Conservation (phyloP, 2,329 filamentous ascomycete species). For the Aspergillus sojae region DNA sequence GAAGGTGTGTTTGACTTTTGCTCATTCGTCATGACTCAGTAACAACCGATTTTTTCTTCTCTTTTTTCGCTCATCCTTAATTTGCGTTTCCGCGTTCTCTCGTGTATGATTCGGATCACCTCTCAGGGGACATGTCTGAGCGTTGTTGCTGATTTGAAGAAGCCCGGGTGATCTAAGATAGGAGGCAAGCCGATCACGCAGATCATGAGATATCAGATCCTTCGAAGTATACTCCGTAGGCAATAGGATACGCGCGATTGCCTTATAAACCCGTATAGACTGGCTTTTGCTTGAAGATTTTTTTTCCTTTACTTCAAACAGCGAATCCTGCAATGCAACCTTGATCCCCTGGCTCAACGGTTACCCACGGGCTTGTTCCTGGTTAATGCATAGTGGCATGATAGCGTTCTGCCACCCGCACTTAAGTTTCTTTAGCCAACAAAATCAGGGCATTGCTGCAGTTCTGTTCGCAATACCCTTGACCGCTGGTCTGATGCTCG, state of each 20-base stretch:
- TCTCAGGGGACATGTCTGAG: not conserved
- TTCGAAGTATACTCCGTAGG: slow-evolving; percentile 5
- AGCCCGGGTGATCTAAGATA: slow-evolving; percentile 6
- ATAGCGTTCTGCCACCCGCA: slow-evolving; percentile 12
- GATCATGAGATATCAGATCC: slow-evolving; percentile 18
- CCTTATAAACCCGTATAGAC: slow-evolving; percentile 15
- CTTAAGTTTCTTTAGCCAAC: slow-evolving; percentile 15
- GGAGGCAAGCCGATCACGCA: slow-evolving; percentile 16
- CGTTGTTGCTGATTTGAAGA: slow-evolving; percentile 10
- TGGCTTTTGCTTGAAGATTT: slow-evolving; percentile 7
- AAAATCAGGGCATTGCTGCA: not conserved
- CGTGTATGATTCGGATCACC: not conserved
- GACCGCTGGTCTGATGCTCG: slow-evolving; percentile 2
- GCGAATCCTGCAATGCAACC: slow-evolving; percentile 19
- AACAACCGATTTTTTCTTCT: not conserved
- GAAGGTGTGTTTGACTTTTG: slow-evolving; percentile 8
- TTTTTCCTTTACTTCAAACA: slow-evolving; percentile 16
- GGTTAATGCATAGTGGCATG: slow-evolving; percentile 11
- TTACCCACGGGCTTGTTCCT: slow-evolving; percentile 16
- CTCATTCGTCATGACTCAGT: slow-evolving; percentile 5
- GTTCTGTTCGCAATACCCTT: not conserved
- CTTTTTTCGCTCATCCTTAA: slow-evolving; percentile 1
- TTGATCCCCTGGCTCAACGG: slow-evolving; percentile 15
- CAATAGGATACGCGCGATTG: slow-evolving; percentile 10
- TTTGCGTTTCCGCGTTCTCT: not conserved